Conservation (phyloP, 2,329 filamentous ascomycete species). For the Nemania sp. region DNA sequence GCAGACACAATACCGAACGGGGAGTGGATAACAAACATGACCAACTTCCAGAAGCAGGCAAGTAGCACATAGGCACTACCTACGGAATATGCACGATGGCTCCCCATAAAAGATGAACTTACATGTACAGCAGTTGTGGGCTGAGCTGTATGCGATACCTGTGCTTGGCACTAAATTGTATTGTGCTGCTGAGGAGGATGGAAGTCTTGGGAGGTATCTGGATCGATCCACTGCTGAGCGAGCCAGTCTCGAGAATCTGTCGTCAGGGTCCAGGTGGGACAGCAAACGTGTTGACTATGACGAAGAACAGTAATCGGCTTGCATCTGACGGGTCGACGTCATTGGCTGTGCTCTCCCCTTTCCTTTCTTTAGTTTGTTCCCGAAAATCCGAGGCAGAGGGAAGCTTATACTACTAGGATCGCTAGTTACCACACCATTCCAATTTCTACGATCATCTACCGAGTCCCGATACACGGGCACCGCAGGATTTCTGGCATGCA, state of each 20-base stretch:
- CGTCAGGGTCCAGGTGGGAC: slow-evolving; percentile 7
- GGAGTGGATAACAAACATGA: not conserved
- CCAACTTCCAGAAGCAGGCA: slow-evolving; percentile 1
- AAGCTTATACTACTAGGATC: not conserved
- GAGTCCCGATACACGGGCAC: slow-evolving; percentile 8
- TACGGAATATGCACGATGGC: slow-evolving; percentile 1
- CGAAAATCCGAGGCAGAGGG: slow-evolving; percentile 1
- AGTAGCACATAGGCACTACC: not conserved
- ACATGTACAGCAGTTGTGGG: not conserved
- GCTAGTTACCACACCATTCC: no score
- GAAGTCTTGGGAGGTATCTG: slow-evolving; percentile 4
- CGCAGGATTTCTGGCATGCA: no score
- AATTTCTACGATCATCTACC: not conserved
- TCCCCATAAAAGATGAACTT: not conserved
- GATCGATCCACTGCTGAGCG: slow-evolving; percentile 2
- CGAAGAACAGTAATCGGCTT: slow-evolving; percentile 28
- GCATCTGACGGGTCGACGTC: slow-evolving; percentile 9
- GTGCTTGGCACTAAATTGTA: not conserved
- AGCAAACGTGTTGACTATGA: slow-evolving; percentile 10
- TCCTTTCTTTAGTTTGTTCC: not conserved
- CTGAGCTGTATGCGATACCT: not conserved
- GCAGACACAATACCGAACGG: not conserved
- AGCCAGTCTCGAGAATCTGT: slow-evolving; percentile 9
- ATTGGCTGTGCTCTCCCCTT: not conserved
- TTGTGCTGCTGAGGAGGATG: not conserved